Evolutionary conservation across 768 basidiomycete genomes (phyloP).

Genomic region (Saitozyma podzolica): DNA sequence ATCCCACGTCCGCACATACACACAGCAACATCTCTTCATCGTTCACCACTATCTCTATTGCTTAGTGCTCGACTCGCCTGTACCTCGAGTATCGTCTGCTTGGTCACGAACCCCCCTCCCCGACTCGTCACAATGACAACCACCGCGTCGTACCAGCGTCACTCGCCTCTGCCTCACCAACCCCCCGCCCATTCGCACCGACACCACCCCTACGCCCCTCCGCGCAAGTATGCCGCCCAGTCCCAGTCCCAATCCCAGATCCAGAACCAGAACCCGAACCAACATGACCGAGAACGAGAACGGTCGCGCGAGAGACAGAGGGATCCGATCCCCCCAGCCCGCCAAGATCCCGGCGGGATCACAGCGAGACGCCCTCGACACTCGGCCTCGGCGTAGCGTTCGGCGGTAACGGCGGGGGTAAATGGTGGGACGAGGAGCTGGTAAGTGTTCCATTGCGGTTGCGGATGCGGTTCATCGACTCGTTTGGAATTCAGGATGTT

Average conservation of each 20-base stretch:
- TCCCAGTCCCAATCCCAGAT: no score
- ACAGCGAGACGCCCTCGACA: constrained; percentile 26
- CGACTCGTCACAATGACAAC: constrained; percentile 5
- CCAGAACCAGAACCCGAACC: neutral
- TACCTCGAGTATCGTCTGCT: neutral
- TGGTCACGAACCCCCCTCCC: neutral
- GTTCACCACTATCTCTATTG: neutral
- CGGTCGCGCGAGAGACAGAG: constrained; percentile 3
- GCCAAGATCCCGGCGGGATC: constrained; percentile 39
- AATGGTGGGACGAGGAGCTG: constrained; percentile 50
- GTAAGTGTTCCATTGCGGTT: constrained; percentile 22
- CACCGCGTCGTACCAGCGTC: neutral
- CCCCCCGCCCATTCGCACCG: constrained; percentile 6
- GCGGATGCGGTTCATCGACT: neutral
- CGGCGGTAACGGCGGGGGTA: constrained; percentile 32
- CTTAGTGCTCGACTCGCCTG: neutral
- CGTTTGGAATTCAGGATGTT: neutral
- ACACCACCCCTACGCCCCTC: constrained; percentile 38
- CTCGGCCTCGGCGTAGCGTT: constrained; percentile 36
- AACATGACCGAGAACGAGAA: constrained; percentile 9
- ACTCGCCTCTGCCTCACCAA: constrained; percentile 8
- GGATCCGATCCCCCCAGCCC: constrained; percentile 31
- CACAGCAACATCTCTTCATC: neutral
- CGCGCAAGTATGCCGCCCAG: constrained; percentile 3
- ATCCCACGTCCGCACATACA: neutral